Evolutionary conservation across 768 basidiomycete species (phyloP), one percentile per base, ranked within the genome.

Genomic region (Clavulina sp.): DNA sequence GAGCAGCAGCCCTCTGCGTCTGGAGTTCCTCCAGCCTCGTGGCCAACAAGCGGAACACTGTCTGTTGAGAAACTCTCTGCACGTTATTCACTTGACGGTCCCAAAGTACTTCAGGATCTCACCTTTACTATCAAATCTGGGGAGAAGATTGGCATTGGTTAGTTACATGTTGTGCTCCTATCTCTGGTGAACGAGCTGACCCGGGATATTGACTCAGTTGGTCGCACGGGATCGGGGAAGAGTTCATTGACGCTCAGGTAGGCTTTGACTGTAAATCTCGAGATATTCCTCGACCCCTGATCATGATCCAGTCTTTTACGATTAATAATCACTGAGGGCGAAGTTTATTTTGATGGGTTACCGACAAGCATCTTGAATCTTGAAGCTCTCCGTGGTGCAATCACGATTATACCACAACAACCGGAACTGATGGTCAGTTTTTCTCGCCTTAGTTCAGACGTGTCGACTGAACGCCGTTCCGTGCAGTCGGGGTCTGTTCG

Each of bases 401-500:
- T 81, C 51, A 80, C 78, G 2, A 75, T 79, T 55, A 79, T 78
- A 36, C 76, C 76, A 2, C 76, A 77, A 19, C 50, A 70, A 66
- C 71, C 73, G 33, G 72, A 75, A 47, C 62, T 78, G 0, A 61
- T 78, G 28, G 73, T 70, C 34, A 78, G 78, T 3, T 72, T 71
- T 2, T 63, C 13, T 21, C 69, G 77, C 29, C 65, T 38, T 38
- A 38, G 34, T 38, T n/a, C n/a, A n/a, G n/a, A n/a, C 26, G 43
- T 13, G 9, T 9, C 13, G 26, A 9, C 24, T 46, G 13, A 16
- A 46, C 13, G 13, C 9, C 24, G 13, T 13, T 26, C 26, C n/a
- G n/a, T n/a, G n/a, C n/a, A n/a, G n/a, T n/a, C n/a, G n/a, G 86
- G 85, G 49, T 87, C 84, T 1, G 65, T 93, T 21, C 74, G 89